A percentile compares a stretch with the other conserved stretches of the same genome.
phyloP scores from a whole-genome alignment of 1,284 basidiomycete genomes.

The Moesziomyces globuligerus region DNA sequence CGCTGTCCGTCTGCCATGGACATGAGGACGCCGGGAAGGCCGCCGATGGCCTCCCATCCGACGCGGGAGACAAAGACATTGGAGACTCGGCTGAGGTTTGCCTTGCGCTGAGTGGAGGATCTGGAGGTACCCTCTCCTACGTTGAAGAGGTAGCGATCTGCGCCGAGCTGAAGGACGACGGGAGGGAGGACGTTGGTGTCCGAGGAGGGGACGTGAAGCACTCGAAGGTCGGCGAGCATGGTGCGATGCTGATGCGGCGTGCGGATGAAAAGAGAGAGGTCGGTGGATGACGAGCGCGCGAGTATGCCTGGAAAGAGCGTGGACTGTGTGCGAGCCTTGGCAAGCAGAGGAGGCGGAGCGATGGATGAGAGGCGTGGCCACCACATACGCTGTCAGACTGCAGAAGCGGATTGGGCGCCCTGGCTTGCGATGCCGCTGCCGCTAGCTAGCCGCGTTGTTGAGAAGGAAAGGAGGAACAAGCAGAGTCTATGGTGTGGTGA shows the following conservation, averaged over 20 bases:
- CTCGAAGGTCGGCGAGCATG: slow-evolving; percentile 51
- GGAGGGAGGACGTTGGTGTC: slow-evolving; percentile 81
- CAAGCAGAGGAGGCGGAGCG: not conserved
- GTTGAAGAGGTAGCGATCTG: slow-evolving; percentile 85
- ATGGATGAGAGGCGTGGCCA: slow-evolving; percentile 11
- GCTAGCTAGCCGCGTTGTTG: too few relatives aligned
- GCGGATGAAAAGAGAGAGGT: not conserved
- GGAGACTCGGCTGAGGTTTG: slow-evolving; percentile 75
- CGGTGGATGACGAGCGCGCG: slow-evolving; percentile 3
- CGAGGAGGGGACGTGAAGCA: slow-evolving; percentile 63
- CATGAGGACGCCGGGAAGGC: slow-evolving; percentile 78
- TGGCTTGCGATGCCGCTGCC: not conserved
- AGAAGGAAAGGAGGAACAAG: not conserved
- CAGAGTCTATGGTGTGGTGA: too few relatives aligned
- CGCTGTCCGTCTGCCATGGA: slow-evolving; percentile 79
- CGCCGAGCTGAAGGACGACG: slow-evolving; percentile 77
- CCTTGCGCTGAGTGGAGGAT: slow-evolving; percentile 76
- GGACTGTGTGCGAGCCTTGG: not conserved
- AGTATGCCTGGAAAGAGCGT: not conserved
- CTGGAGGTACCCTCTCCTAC: slow-evolving; percentile 82
- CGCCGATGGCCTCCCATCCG: slow-evolving; percentile 71
- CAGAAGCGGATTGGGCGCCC: not conserved
- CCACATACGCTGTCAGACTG: slow-evolving; percentile 17
- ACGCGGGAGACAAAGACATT: slow-evolving; percentile 80
- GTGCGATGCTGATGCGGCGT: not conserved